phyloP scores from a whole-genome alignment of 768 basidiomycete genomes.

The Suillus tomentosus region DNA sequence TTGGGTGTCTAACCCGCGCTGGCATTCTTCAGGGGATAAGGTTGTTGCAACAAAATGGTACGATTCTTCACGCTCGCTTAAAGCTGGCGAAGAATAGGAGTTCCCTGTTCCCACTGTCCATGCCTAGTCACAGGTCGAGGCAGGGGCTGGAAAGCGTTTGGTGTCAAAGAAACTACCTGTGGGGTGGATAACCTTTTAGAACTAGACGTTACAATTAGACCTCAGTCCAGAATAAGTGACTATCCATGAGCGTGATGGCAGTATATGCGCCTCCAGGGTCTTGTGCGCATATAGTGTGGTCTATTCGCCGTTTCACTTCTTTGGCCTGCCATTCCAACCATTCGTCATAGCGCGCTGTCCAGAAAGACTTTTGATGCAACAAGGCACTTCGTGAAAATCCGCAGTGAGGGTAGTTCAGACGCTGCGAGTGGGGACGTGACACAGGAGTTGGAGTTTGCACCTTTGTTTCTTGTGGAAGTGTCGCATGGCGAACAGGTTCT shows the following conservation, averaged over 20 bases:
- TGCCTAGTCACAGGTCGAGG: conserved; percentile 26
- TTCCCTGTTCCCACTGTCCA: conserved; percentile 47
- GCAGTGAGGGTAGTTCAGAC: conserved; percentile 53
- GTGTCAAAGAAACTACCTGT: conserved; percentile 57
- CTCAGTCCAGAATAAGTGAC: neutral
- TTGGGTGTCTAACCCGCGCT: conserved; percentile 68
- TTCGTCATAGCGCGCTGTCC: conserved; percentile 56
- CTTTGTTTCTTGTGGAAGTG: conserved; percentile 10
- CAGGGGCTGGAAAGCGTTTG: conserved; percentile 51
- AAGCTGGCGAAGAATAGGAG: conserved; percentile 76
- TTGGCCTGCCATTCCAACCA: conserved; percentile 43
- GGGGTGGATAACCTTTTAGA: conserved; percentile 49
- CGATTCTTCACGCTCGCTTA: conserved; percentile 60
- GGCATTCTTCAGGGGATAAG: conserved; percentile 64
- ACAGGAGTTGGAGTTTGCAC: conserved; percentile 10
- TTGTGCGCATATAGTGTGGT: conserved; percentile 9
- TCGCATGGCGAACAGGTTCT: conserved; percentile 23
- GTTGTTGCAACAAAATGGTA: conserved; percentile 85
- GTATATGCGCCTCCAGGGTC: conserved; percentile 28
- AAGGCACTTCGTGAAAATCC: conserved; percentile 66
- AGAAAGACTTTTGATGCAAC: conserved; percentile 61
- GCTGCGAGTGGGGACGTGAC: conserved; percentile 26
- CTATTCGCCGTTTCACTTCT: conserved; percentile 14
- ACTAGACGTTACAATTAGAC: too few species aligned
- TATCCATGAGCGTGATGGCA: conserved; percentile 21